Base-by-base conservation (phyloP, 345 rosid species). In the Clausena lansium region DNA sequence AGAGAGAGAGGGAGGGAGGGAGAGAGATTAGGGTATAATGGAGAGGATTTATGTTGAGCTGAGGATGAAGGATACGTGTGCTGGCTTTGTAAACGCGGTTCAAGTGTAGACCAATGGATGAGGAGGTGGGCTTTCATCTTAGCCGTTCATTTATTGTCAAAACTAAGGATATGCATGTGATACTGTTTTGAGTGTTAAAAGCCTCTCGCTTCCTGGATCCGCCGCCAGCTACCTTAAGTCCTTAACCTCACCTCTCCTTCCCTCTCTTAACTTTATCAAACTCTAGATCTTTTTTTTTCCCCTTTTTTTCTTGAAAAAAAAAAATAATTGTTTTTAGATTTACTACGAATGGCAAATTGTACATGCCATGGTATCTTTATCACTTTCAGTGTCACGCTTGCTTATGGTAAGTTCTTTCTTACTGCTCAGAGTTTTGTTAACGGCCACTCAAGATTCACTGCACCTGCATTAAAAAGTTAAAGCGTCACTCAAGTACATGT, bases 31-130 rank as follows among this genome's bases (percentile, higher is more conserved):
- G 85, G 83, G 85, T 71, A 73, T 58, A 27, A 65, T 73, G 15
- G 65, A 65, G 77, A 81, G 69, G 79, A 63, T 58, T 65, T 65
- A 41, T 30, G 57, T 28, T 65, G 36, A 50, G 58, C 15, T n/a
- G 71, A 33, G 66, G 81, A 70, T 54, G 38, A 55, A 24, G 61
- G 73, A 25, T 76, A 20, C 76, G 77, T 65, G 82, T 69, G 73
- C 32, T 47, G 78, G 80, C 22, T 36, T 68, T 69, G 76, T 35
- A 82, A 70, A 85, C 84, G 84, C 83, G 88, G 84, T 75, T 79
- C 70, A 22, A 24, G 74, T 50, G 22, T n/a, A 4, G 20, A 52
- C 84, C 87, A 79, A 78, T 78, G 73, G 88, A 85, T 85, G 70
- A 30, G 1, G 27, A 38, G 11, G 30, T 38, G 28, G 58, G n/a